Conservation (phyloP, 208 protist genomes). For the Leishmania martiniquensis region DNA sequence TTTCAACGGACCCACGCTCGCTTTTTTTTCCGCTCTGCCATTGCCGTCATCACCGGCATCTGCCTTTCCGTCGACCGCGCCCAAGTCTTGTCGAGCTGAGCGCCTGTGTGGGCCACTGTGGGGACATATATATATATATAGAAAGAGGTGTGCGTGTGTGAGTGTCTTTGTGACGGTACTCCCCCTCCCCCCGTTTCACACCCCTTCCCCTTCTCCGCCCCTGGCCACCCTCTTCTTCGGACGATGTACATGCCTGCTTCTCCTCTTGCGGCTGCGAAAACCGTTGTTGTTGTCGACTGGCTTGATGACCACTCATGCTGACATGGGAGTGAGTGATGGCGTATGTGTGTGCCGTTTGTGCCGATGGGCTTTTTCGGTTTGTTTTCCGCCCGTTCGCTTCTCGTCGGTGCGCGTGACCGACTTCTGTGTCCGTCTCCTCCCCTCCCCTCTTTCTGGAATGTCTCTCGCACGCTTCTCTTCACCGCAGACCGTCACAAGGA, state of each 20-base stretch:
- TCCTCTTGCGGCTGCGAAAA: too few species aligned
- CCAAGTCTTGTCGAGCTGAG: background rate
- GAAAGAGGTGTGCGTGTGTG: background rate
- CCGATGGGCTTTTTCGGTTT: too few species aligned
- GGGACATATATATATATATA: background rate
- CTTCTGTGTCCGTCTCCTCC: too few species aligned
- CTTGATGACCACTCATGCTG: too few species aligned
- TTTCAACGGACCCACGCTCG: too few species aligned
- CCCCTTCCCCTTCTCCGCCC: too few species aligned
- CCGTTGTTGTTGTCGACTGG: too few species aligned
- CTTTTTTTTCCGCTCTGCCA: background rate
- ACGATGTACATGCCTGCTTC: constrained; percentile 8
- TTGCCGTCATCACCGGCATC: background rate
- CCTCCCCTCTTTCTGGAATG: too few species aligned
- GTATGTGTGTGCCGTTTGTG: background rate
- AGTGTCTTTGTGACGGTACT: background rate
- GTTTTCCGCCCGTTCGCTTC: too few species aligned
- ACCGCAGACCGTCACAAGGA: background rate
- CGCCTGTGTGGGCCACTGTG: background rate
- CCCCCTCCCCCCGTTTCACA: background rate
- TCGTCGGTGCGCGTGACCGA: too few species aligned
- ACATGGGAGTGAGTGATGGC: background rate
- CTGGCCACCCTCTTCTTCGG: background rate
- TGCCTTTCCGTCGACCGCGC: background rate
- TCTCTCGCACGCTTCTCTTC: too few species aligned